These are phyloP conservation scores for Crithidia mellificae DNA, from an alignment of 208 protist genomes.

Conservation along the genomic window DNA sequence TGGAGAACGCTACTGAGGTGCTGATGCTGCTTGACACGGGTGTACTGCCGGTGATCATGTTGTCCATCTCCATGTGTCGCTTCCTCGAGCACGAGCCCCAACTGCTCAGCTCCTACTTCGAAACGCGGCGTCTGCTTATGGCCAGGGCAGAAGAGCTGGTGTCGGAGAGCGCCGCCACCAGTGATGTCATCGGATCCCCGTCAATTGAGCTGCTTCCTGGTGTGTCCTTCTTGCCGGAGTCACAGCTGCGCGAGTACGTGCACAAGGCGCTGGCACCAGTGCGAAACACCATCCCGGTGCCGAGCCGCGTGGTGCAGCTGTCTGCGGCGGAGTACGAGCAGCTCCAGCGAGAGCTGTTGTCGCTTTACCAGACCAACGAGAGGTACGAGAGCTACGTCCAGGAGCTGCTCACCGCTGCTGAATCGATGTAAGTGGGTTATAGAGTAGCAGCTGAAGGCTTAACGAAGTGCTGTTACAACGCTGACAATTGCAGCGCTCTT, in stretches of 20 bases:
- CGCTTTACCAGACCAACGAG: conserved; percentile 37
- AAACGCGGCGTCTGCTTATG: conserved; percentile 12
- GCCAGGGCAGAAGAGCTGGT: not conserved
- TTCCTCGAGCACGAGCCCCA: conserved; percentile 7
- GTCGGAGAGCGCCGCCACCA: not conserved
- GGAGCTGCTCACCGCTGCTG: conserved; percentile 19
- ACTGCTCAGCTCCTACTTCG: conserved; percentile 13
- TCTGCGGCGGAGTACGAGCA: conserved; percentile 22
- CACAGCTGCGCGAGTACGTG: conserved; percentile 9
- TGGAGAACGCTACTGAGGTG: conserved; percentile 1
- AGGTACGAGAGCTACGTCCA: conserved; percentile 31
- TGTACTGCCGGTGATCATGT: conserved; percentile 11
- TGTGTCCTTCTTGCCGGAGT: conserved; percentile 12
- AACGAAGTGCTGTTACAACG: not conserved
- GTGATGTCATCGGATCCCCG: not conserved
- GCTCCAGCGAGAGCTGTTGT: conserved; percentile 35
- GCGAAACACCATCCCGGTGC: not conserved
- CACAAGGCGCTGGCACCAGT: not conserved
- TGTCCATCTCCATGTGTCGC: conserved; percentile 11
- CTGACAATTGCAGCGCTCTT: too few species aligned
- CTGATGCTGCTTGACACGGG: conserved; percentile 15
- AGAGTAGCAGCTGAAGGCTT: too few species aligned
- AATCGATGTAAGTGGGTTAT: conserved; percentile 14
- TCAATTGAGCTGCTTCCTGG: not conserved
- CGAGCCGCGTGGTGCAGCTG: conserved; percentile 17